phyloP scores from a whole-genome alignment of 208 protist species.

The Leishmania gerbilli region DNA sequence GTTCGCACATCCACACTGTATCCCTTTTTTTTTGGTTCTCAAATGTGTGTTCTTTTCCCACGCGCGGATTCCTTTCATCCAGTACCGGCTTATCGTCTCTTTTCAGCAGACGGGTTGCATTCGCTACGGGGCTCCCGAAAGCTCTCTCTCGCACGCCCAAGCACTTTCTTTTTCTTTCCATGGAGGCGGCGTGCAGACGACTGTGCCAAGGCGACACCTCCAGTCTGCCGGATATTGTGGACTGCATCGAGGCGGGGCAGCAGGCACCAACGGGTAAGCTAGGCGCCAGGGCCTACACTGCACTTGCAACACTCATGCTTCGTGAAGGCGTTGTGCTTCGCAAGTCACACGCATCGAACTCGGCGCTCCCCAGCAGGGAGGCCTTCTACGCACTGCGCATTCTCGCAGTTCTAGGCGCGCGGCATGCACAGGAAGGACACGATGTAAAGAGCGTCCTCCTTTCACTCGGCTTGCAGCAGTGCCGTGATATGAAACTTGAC shows the following conservation, averaged over 20 bases:
- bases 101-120: neutral
- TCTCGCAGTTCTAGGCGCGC: constrained; percentile 28
- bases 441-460: constrained; percentile 30
- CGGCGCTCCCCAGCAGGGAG: constrained; percentile 13
- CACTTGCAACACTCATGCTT: constrained; percentile 39
- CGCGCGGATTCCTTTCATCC: neutral
- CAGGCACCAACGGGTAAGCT: constrained; percentile 1
- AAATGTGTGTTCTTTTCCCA: neutral
- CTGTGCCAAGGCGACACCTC: constrained; percentile 39
- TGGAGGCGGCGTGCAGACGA: constrained; percentile 37
- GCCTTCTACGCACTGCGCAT: constrained; percentile 45
- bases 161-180: constrained; percentile 13
- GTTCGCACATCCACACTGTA: neutral
- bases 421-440: constrained; percentile 15
- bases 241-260: constrained; percentile 34
- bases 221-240: constrained; percentile 41
- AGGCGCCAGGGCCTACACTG: constrained; percentile 7
- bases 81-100: neutral
- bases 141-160: neutral
- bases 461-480: constrained; percentile 37
- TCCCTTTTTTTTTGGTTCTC: neutral
- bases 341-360: neutral
- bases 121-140: neutral
- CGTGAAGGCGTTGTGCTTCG: constrained; percentile 31
- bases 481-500: constrained; percentile 54